These are phyloP conservation scores for Leccinum laetum DNA, from an alignment of 1,284 basidiomycete species.

Conservation along the genomic window DNA sequence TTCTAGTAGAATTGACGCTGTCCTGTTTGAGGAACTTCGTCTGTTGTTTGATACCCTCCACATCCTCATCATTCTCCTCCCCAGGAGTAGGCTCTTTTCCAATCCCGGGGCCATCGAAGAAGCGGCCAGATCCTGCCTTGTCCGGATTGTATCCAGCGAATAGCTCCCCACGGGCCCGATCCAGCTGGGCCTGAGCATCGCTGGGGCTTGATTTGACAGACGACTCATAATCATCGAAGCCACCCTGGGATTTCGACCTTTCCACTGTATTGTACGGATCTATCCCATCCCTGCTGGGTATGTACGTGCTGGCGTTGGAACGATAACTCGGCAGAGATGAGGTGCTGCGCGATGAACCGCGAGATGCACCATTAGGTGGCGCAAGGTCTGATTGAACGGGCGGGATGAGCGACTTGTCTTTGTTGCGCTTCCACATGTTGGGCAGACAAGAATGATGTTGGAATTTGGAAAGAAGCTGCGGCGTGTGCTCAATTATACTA, in stretches of 20 bases:
- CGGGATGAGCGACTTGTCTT: constrained; percentile 66
- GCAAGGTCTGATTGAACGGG: constrained; percentile 46
- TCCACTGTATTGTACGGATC: constrained; percentile 45
- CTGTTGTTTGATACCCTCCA: constrained; percentile 96
- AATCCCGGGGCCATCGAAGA: constrained; percentile 59
- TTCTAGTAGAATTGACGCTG: constrained; percentile 86
- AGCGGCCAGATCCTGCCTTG: constrained; percentile 58
- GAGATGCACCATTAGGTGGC: constrained; percentile 33
- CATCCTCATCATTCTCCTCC: constrained; percentile 93
- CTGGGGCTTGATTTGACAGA: constrained; percentile 45
- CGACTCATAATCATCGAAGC: constrained; percentile 20
- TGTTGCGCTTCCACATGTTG: constrained; percentile 45
- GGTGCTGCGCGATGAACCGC: constrained; percentile 32
- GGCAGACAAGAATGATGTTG: neutral
- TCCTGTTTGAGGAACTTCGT: constrained; percentile 94
- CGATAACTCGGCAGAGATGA: constrained; percentile 47
- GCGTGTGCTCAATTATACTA: neutral
- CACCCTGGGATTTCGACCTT: constrained; percentile 27
- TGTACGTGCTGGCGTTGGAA: constrained; percentile 61
- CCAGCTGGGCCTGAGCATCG: constrained; percentile 51
- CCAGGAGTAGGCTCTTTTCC: constrained; percentile 52
- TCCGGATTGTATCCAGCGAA: constrained; percentile 72
- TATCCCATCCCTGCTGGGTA: constrained; percentile 60
- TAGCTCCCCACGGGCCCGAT: constrained; percentile 73
- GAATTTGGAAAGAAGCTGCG: constrained; percentile 5